Evolutionary conservation across 2,329 filamentous ascomycete genomes (phyloP).

Genomic region (Fusarium tricinctum): DNA sequence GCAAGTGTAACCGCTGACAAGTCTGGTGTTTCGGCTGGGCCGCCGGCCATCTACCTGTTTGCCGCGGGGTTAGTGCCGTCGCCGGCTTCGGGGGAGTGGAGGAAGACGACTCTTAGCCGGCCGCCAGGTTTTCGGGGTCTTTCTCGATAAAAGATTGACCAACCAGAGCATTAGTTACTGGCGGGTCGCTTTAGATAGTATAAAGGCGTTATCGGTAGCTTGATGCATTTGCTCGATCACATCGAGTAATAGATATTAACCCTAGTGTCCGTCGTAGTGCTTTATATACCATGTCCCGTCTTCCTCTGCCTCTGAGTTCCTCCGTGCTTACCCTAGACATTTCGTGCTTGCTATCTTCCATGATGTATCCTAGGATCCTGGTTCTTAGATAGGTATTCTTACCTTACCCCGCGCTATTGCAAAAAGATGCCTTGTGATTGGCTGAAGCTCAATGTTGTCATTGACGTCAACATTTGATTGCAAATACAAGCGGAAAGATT

Average conservation of each 20-base stretch:
- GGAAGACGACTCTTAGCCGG: conserved; percentile 18
- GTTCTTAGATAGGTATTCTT: not conserved
- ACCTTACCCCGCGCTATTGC: conserved; percentile 45
- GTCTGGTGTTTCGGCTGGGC: conserved; percentile 22
- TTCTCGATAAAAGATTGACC: not conserved
- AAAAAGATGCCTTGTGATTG: conserved; percentile 48
- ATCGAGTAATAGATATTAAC: conserved; percentile 38
- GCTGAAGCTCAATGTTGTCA: conserved; percentile 37
- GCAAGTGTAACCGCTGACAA: not conserved
- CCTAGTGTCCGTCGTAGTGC: not conserved
- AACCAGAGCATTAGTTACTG: conserved; percentile 13
- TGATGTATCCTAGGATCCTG: conserved; percentile 25
- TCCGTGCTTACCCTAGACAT: conserved; percentile 16
- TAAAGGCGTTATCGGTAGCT: conserved; percentile 33
- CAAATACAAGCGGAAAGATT: conserved; percentile 18
- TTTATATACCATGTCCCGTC: conserved; percentile 8
- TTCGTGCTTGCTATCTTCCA: conserved; percentile 40
- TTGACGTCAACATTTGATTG: conserved; percentile 42
- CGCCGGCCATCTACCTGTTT: conserved; percentile 7
- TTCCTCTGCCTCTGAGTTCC: not conserved
- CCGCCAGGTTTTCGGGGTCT: conserved; percentile 16
- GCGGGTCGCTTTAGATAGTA: conserved; percentile 11
- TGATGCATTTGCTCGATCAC: conserved; percentile 36
- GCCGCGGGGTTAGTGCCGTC: conserved; percentile 2
- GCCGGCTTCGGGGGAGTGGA: conserved; percentile 40